Percentiles rank a stretch among this genome's conserved stretches.
Conservation (phyloP, 1,284 basidiomycete genomes). For the Leccinum colubrinum region DNA sequence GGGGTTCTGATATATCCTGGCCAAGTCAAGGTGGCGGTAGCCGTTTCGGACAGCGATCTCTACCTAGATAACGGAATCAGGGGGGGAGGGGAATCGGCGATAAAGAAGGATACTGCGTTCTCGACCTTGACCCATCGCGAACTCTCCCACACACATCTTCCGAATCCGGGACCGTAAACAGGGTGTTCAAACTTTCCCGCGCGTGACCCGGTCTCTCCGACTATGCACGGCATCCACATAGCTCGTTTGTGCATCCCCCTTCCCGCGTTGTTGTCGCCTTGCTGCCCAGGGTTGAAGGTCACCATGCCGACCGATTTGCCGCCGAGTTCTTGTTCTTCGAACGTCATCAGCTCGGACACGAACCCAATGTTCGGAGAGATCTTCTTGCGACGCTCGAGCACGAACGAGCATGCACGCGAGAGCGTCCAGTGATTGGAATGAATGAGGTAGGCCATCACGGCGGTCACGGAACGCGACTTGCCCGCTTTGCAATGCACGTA, state of each 20-base stretch:
- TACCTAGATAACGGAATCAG: no score
- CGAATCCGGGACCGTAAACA: constrained; percentile 25
- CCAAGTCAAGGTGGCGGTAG: no score
- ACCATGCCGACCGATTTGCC: constrained; percentile 77
- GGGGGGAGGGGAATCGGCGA: no score
- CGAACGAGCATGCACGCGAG: constrained; percentile 86
- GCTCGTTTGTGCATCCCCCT: constrained; percentile 28
- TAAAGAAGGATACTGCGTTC: no score
- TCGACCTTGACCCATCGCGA: no score
- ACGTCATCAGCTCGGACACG: constrained; percentile 95
- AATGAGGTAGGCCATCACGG: constrained; percentile 96
- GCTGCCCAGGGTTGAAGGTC: constrained; percentile 33
- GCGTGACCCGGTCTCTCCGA: constrained; percentile 56
- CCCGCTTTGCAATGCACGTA: constrained; percentile 98
- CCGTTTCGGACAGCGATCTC: no score
- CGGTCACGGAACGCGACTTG: constrained; percentile 94
- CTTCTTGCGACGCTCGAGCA: constrained; percentile 85
- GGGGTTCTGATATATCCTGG: no score
- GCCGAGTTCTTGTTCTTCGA: constrained; percentile 88
- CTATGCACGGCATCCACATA: constrained; percentile 43
- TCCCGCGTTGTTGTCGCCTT: constrained; percentile 14
- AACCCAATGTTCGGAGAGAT: constrained; percentile 99
- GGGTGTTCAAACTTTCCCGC: constrained; percentile 69
- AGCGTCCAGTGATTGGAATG: constrained; percentile 94
- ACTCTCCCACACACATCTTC: no score